Percentiles rank a stretch among this genome's conserved stretches.
phyloP scores from a whole-genome alignment of 2,329 filamentous ascomycete species.

The Coniochaeta sp. region DNA sequence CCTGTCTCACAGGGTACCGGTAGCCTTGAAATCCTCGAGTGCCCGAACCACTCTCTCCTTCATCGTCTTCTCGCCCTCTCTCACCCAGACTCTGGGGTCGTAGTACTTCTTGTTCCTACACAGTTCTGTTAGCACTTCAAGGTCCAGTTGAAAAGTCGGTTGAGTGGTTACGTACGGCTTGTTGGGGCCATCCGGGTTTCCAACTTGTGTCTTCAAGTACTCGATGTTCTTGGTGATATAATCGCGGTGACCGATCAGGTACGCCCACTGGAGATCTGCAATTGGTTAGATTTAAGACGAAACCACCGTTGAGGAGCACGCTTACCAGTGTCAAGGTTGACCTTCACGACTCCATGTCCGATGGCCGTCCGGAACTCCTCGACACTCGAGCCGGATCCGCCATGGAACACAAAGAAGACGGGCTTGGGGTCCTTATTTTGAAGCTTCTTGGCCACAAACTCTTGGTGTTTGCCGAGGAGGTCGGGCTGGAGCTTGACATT shows the following conservation, averaged over 20 bases:
- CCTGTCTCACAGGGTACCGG: constrained; percentile 55
- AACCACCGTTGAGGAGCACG: too few species aligned
- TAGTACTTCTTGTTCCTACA: constrained; percentile 85
- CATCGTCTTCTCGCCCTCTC: constrained; percentile 98
- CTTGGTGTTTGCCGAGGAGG: constrained; percentile 94
- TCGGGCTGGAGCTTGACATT: constrained; percentile 97
- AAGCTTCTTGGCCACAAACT: constrained; percentile 77
- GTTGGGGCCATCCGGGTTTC: constrained; percentile 86
- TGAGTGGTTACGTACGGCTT: constrained; percentile 53
- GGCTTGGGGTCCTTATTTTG: constrained; percentile 72
- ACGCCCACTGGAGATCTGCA: constrained; percentile 79
- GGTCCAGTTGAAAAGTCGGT: too few species aligned
- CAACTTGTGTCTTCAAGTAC: constrained; percentile 78
- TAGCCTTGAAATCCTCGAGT: constrained; percentile 86
- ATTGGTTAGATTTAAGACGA: too few species aligned
- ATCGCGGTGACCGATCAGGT: constrained; percentile 87
- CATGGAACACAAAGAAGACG: constrained; percentile 99
- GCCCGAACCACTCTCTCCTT: constrained; percentile 69
- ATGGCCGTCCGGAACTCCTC: constrained; percentile 87
- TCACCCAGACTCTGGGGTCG: constrained; percentile 84
- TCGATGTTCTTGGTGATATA: constrained; percentile 60
- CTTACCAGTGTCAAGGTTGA: constrained; percentile 85
- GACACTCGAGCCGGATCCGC: constrained; percentile 86
- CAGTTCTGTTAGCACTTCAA: too few species aligned
- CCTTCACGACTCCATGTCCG: constrained; percentile 92